Percentiles rank a stretch among this genome's conserved stretches.
These are phyloP conservation scores for Sextonia rubra DNA, from an alignment of 164 flowering plant species.

Conservation along the genomic window DNA sequence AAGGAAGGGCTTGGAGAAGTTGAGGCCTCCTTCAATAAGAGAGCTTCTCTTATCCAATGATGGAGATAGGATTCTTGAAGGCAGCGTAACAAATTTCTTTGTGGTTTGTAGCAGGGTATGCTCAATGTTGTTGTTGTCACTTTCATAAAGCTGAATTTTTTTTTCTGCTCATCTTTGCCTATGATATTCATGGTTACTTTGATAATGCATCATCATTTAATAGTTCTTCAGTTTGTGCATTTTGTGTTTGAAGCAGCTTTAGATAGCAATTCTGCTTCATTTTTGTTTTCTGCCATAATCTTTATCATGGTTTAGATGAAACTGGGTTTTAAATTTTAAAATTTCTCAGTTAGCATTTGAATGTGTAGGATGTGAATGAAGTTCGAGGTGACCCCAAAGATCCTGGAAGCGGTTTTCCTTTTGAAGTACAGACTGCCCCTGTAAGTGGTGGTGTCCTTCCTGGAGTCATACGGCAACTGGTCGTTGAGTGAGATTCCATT, in stretches of 20 bases:
- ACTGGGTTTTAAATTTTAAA: neutral
- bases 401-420: constrained; percentile 14
- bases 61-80: constrained; percentile 83
- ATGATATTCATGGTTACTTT: no score
- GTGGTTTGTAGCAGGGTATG: constrained; percentile 67
- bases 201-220: no score
- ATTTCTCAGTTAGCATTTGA: neutral
- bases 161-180: no score
- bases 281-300: no score
- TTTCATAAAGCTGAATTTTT: no score
- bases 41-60: constrained; percentile 87
- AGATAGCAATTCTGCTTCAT: no score
- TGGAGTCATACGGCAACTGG: constrained; percentile 71
- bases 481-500: constrained; percentile 61
- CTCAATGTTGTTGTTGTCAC: neutral
- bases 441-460: constrained; percentile 77
- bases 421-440: constrained; percentile 92
- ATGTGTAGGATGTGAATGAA: constrained; percentile 37
- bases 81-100: constrained; percentile 73
- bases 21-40: constrained; percentile 63
- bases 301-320: no score
- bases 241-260: no score
- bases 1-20: constrained; percentile 69
- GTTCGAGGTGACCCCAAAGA: constrained; percentile 14
- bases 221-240: no score